A percentile compares a stretch with the other conserved stretches of the same genome.
phyloP scores from a whole-genome alignment of 2,329 filamentous ascomycete species.

The Botryotinia convoluta region DNA sequence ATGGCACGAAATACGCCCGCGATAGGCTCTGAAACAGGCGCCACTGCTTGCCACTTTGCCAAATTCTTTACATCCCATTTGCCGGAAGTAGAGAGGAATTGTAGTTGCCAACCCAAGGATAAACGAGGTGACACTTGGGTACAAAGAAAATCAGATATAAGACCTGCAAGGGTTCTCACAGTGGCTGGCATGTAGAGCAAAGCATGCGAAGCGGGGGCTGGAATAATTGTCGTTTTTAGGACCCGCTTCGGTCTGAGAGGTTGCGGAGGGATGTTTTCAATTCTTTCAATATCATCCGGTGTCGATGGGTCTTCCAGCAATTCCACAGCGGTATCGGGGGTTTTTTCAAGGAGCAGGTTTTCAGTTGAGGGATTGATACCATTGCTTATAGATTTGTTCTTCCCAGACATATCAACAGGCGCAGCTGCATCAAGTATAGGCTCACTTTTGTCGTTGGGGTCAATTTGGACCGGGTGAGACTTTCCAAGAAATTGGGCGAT shows the following conservation, averaged over 20 bases:
- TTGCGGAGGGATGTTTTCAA: slow-evolving; percentile 46
- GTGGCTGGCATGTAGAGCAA: slow-evolving; percentile 77
- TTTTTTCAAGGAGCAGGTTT: slow-evolving; percentile 40
- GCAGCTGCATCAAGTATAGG: slow-evolving; percentile 50
- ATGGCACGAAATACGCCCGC: slow-evolving; percentile 79
- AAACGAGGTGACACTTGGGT: slow-evolving; percentile 73
- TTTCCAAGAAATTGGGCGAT: slow-evolving; percentile 51
- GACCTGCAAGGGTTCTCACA: slow-evolving; percentile 72
- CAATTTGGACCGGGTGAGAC: slow-evolving; percentile 30
- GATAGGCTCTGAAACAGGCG: slow-evolving; percentile 75
- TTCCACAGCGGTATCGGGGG: slow-evolving; percentile 40
- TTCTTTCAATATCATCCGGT: slow-evolving; percentile 43
- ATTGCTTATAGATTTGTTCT: slow-evolving; percentile 31
- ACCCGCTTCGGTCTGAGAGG: slow-evolving; percentile 50
- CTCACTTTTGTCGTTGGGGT: slow-evolving; percentile 36
- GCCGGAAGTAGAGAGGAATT: slow-evolving; percentile 81
- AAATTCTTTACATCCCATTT: slow-evolving; percentile 99
- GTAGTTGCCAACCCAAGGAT: slow-evolving; percentile 84
- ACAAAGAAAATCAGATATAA: slow-evolving; percentile 79
- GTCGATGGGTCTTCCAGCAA: slow-evolving; percentile 47
- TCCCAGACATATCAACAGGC: slow-evolving; percentile 42
- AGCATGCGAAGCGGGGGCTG: slow-evolving; percentile 76
- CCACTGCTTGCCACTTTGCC: slow-evolving; percentile 80
- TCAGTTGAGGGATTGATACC: slow-evolving; percentile 42
- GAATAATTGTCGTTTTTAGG: slow-evolving; percentile 69